Base-by-base conservation (phyloP, 2,329 filamentous ascomycete species). In the Beauveria rudraprayagi region DNA sequence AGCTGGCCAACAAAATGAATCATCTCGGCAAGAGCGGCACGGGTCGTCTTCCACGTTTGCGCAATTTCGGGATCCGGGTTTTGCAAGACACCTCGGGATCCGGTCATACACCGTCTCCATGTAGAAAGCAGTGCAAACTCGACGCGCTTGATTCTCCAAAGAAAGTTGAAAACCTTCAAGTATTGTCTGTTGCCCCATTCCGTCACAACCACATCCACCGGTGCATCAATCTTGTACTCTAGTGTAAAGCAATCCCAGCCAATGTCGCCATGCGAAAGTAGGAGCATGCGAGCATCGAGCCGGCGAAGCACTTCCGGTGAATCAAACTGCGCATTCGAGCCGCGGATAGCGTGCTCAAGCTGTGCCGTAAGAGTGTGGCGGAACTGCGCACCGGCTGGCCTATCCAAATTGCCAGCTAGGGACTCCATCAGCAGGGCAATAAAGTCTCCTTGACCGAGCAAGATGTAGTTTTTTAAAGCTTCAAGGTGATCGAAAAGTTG, bases 201-300 rank as follows among this genome's bases (percentile, higher is more conserved):
- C 0, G 93, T 97, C 44, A 99, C 92, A 53, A 99, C 92, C 30
- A 99, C 94, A 71, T 99, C 94, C 26, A 97, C 90, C 0, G 94
- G 94, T 2, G 93, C 90, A 71, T 96, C 92, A 67, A 99, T 94
- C 73, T 97, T 97, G 77, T 99, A 99, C 72, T 99, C 95, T 9
- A 99, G 84, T 0, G 94, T 99, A 75, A 99, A 99, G 71, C 95
- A 96, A 71, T 99, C 94, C 94, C 94, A 99, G 55, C 94, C 94
- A 58, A 97, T 97, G 69, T 99, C 94, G 56, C 94, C 94, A 68
- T 97, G 92, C 9, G 90, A 95, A 6, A 97, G 83, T 75, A 97
- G 93, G 46, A 99, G 82, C 93, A 99, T 97, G 64, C 95, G 90
- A n/a, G 94, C 93, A 74, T 99, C 94, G 3, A 99, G 83, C 11